A percentile compares a stretch with the other conserved stretches of the same genome.
phyloP scores from a whole-genome alignment of 768 basidiomycete species.

The Neoboletus magnificus region DNA sequence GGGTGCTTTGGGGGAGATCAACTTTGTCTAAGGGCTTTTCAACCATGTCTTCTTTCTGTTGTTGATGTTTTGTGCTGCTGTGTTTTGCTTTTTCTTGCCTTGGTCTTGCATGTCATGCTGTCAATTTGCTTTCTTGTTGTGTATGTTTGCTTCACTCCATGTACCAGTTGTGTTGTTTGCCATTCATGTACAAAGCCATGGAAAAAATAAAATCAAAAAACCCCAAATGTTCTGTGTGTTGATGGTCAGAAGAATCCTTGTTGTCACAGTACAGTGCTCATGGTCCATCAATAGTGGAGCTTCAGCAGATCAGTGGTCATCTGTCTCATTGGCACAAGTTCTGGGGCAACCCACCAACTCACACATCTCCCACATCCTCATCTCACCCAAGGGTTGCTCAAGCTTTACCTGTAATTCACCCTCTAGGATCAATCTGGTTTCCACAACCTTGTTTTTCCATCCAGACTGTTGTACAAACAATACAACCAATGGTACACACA shows the following conservation, averaged over 20 bases:
- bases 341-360: no score
- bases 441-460: conserved; percentile 11
- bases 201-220: neutral
- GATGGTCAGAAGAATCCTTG: neutral
- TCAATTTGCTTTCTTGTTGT: conserved; percentile 19
- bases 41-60: neutral
- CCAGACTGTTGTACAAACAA: conserved; percentile 21
- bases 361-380: no score
- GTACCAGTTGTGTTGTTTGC: neutral
- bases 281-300: neutral
- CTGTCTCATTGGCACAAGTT: neutral
- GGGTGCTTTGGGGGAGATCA: conserved; percentile 25
- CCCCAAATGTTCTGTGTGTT: conserved; percentile 5
- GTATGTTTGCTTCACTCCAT: neutral
- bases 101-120: conserved; percentile 12
- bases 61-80: neutral
- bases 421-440: neutral
- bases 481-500: conserved; percentile 22
- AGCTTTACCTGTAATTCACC: neutral
- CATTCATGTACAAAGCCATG: conserved; percentile 9
- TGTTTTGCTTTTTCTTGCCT: neutral
- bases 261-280: neutral
- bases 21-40: conserved; percentile 14
- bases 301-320: no score
- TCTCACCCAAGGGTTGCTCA: neutral